These are phyloP conservation scores for Magnusiomyces tetraspermus DNA, from an alignment of 1,139 yeast genomes.

Conservation along the genomic window DNA sequence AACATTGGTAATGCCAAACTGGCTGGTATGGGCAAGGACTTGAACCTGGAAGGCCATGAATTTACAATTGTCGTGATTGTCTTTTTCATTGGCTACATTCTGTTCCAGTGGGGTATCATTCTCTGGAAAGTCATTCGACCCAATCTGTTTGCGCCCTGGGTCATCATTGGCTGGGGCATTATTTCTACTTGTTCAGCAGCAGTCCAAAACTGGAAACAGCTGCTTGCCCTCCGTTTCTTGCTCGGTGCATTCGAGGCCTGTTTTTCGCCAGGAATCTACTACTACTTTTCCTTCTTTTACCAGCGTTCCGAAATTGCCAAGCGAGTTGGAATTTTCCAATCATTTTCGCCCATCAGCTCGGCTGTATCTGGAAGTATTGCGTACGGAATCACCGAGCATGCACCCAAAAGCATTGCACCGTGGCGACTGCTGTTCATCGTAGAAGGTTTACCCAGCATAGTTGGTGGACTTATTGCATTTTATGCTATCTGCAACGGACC, in stretches of 20 bases:
- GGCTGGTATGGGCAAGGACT: constrained; percentile 45
- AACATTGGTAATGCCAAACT: constrained; percentile 53
- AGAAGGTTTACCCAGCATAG: constrained; percentile 34
- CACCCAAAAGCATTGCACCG: constrained; percentile 17
- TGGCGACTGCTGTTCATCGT: constrained; percentile 36
- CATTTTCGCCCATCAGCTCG: constrained; percentile 31
- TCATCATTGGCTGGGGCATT: constrained; percentile 26
- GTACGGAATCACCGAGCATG: constrained; percentile 33
- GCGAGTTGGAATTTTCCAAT: constrained; percentile 47
- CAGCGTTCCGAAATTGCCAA: constrained; percentile 32
- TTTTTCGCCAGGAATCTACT: constrained; percentile 30
- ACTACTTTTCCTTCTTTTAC: constrained; percentile 27
- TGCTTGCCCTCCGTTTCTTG: constrained; percentile 24
- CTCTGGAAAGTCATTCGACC: constrained; percentile 19
- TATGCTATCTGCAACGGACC: constrained; percentile 40
- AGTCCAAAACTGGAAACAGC: constrained; percentile 19
- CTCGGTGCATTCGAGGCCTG: constrained; percentile 27
- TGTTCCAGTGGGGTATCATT: constrained; percentile 20
- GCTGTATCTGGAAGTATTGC: constrained; percentile 29
- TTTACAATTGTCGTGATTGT: constrained; percentile 20
- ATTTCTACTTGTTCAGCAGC: constrained; percentile 22
- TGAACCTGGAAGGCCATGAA: constrained; percentile 37
- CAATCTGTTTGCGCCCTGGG: constrained; percentile 21
- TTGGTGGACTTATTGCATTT: constrained; percentile 28
- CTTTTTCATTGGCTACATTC: constrained; percentile 26